Evolutionary conservation across 805 yeast genomes (phyloP).

Genomic region (Teunomyces cretensis): DNA sequence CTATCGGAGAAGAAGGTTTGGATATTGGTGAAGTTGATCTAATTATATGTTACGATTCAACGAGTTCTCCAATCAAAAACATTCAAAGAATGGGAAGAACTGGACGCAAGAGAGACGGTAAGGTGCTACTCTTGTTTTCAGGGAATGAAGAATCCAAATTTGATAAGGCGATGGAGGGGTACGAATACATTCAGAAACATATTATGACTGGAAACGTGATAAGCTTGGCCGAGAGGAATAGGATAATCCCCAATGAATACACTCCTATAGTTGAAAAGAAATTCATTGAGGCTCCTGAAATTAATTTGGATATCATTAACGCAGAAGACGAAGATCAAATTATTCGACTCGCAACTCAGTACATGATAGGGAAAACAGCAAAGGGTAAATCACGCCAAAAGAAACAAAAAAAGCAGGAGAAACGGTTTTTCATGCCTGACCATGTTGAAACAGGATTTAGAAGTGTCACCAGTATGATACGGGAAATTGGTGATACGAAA

Average conservation of each 20-base stretch:
- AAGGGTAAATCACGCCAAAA: slow-evolving; percentile 12
- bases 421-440: slow-evolving; percentile 72
- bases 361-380: slow-evolving; percentile 47
- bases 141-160: slow-evolving; percentile 77
- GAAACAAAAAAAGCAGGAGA: slow-evolving; percentile 20
- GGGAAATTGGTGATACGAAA: slow-evolving; percentile 8
- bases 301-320: slow-evolving; percentile 54
- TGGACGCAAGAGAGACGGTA: slow-evolving; percentile 91
- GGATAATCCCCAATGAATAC: slow-evolving; percentile 63
- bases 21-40: slow-evolving; percentile 98
- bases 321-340: slow-evolving; percentile 68
- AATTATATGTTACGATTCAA: slow-evolving; percentile 89
- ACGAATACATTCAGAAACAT: slow-evolving; percentile 71
- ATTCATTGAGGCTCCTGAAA: slow-evolving; percentile 67
- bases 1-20: slow-evolving; percentile 97
- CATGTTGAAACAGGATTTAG: slow-evolving; percentile 65
- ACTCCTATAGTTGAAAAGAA: slow-evolving; percentile 58
- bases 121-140: slow-evolving; percentile 71
- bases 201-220: slow-evolving; percentile 51
- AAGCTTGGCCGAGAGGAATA: slow-evolving; percentile 48
- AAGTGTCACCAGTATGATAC: slow-evolving; percentile 49
- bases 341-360: slow-evolving; percentile 63
- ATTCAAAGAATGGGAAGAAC: slow-evolving; percentile 98
- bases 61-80: slow-evolving; percentile 89
- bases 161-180: slow-evolving; percentile 81